Evolutionary conservation across 1,139 yeast species (phyloP), one percentile per base, ranked within the genome.

Genomic region (Meyerozyma carpophila): DNA sequence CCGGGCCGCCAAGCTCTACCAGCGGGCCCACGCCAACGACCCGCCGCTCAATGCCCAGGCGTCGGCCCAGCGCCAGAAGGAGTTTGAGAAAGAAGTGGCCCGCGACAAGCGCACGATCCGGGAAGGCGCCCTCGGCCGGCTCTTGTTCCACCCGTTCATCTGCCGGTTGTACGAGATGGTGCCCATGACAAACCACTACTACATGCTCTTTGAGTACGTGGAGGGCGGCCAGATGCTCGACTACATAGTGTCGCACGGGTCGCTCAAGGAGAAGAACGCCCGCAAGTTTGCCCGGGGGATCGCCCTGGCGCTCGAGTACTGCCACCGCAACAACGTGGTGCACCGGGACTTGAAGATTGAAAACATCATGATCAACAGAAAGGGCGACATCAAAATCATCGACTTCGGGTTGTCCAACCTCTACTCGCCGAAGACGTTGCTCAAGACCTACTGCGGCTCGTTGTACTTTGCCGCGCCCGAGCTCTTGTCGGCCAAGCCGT

Each of bases 401-500:
- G 99, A 93, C 68, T 93, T 94, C 65, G 99, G 99, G 7, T 75
- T 94, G 43, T 88, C 96, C 10, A 94, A 94, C 63, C 69, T 94
- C 59, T 94, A 80, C 61, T 80, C 91, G 36, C 81, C 84, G 21
- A 79, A 79, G 48, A 73, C 81, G 40, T 71, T 89, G 44, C 77
- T 94, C 55, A 89, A 88, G 58, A 94, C 99, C 0, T 94, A 89
- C 61, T 94, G 99, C 73, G 99, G 99, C 1, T 90, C 98, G 1
- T 73, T 94, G 43, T 94, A 94, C 63, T 94, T 93, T 75, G 99
- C 98, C 1, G 98, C 99, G 0, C 99, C 99, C 0, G 99, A 94
- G 62, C 73, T 94, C 52, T 73, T 94, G 47, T 85, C 88, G 48
- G 98, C 98, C 0, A 82, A 83, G 51, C 97, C 97, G 0, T 94